Evolutionary conservation across 805 yeast species (phyloP).

Genomic region (Yamadazyma akitaensis): DNA sequence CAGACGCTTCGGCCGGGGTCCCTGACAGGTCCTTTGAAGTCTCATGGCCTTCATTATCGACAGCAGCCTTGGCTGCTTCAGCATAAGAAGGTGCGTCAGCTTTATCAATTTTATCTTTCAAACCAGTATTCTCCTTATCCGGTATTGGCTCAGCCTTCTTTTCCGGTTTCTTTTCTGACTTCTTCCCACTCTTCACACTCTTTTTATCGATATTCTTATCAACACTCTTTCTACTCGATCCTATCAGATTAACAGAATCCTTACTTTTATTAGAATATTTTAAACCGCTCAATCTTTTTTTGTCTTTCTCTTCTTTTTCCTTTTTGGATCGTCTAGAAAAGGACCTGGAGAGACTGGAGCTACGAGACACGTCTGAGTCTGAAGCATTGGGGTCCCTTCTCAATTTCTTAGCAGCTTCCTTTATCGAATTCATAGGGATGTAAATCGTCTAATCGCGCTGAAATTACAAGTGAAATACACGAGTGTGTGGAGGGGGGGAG

Average conservation of each 20-base stretch:
- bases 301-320: constrained; percentile 13
- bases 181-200: background rate
- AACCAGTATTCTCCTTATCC: background rate
- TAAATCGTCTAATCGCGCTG: background rate
- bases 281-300: constrained; percentile 16
- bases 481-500: no score
- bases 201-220: constrained; percentile 1
- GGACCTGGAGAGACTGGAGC: constrained; percentile 6
- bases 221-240: constrained; percentile 4
- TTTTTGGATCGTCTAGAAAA: constrained; percentile 8
- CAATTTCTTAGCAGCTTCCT: constrained; percentile 12
- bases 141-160: background rate
- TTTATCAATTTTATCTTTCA: background rate
- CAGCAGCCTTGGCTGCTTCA: background rate
- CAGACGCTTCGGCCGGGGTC: background rate
- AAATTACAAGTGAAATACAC: no score
- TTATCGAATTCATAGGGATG: constrained; percentile 9
- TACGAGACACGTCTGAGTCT: constrained; percentile 5
- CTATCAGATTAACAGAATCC: constrained; percentile 10
- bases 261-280: constrained; percentile 7
- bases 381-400: constrained; percentile 2
- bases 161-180: no score
- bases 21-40: background rate
- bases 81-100: background rate
- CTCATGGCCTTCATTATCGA: background rate